Percentiles rank a stretch among this genome's conserved stretches.
Conservation (phyloP, 306 rosid genomes). For the Castanea crenata region DNA sequence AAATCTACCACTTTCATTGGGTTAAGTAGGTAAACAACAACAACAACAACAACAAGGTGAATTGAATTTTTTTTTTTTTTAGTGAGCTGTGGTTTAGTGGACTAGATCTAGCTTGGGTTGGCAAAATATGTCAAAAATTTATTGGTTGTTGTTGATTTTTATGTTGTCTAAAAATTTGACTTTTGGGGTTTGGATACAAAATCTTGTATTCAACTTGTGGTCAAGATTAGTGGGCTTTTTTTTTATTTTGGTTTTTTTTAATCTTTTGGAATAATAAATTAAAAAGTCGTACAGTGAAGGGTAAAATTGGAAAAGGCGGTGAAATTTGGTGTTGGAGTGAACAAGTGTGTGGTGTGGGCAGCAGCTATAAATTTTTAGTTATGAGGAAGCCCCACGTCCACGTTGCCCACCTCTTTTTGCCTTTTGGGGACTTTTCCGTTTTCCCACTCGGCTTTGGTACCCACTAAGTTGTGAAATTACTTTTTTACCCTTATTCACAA, state of each 20-base stretch:
- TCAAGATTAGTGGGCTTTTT: slow-evolving; percentile 33
- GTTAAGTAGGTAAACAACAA: background rate
- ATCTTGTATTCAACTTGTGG: slow-evolving; percentile 39
- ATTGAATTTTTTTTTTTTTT: too few relatives aligned
- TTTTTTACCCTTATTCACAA: background rate
- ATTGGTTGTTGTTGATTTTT: slow-evolving; percentile 27
- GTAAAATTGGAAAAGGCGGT: slow-evolving; percentile 12
- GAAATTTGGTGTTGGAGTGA: background rate
- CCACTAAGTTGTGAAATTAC: background rate
- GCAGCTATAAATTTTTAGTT: slow-evolving; percentile 6
- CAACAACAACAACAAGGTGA: background rate
- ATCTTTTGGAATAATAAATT: background rate
- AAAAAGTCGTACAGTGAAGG: background rate
- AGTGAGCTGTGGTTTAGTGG: slow-evolving; percentile 13
- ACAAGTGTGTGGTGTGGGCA: background rate
- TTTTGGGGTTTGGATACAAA: background rate
- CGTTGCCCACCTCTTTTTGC: slow-evolving; percentile 9
- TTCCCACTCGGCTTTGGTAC: background rate
- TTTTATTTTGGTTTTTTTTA: too few relatives aligned
- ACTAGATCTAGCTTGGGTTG: slow-evolving; percentile 22
- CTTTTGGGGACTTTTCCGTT: slow-evolving; percentile 17
- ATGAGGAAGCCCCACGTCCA: slow-evolving; percentile 26
- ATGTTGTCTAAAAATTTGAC: slow-evolving; percentile 35
- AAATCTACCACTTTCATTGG: slow-evolving; percentile 2
- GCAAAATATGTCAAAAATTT: slow-evolving; percentile 12